Percentiles rank a stretch among this genome's conserved stretches.
Conservation (phyloP, 129 eudicot species). For the Centaurea solstitialis region DNA sequence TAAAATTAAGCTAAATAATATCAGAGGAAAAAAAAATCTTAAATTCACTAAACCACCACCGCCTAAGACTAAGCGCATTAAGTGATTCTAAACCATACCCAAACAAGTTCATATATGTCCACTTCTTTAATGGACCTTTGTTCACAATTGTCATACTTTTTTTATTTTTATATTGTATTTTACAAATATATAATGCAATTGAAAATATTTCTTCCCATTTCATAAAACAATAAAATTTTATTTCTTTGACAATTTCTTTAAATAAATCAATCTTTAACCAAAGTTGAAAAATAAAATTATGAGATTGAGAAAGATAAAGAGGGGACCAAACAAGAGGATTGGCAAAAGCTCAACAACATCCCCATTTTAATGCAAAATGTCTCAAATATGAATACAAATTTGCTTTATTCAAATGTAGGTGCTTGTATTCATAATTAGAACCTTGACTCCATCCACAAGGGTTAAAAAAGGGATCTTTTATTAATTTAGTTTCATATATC, state of each 20-base stretch:
- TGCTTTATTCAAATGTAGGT: background rate
- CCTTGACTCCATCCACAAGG: background rate
- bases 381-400: background rate
- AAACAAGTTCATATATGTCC: background rate
- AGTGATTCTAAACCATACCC: background rate
- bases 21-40: no score
- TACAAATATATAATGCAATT: background rate
- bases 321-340: background rate
- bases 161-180: background rate
- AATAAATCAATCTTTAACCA: background rate
- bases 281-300: background rate
- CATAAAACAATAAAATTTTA: background rate
- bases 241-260: background rate
- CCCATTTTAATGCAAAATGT: background rate
- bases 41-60: no score
- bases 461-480: background rate
- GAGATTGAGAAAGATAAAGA: background rate
- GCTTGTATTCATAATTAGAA: background rate
- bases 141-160: background rate
- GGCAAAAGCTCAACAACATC: background rate
- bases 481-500: background rate
- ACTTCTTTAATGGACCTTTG: background rate
- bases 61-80: background rate
- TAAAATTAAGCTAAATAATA: no score
- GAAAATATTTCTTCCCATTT: background rate